Percentiles rank a stretch among this genome's conserved stretches.
Evolutionary conservation across 106 monocot genomes (phyloP).

Genomic region (Phalaenopsis equestris): DNA sequence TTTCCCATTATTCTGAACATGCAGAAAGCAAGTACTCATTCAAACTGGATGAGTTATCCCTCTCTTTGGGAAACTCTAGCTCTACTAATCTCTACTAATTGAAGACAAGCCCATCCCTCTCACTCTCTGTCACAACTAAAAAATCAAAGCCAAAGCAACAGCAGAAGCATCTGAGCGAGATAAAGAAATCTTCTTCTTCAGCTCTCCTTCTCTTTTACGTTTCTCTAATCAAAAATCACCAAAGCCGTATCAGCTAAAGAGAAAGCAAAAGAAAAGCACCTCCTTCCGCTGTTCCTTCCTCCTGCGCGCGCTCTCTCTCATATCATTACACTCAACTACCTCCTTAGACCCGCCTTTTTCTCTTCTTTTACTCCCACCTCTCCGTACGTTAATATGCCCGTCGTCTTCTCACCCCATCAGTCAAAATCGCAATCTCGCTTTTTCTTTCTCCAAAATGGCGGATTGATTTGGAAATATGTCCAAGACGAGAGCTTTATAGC

Average conservation of each 20-base stretch:
- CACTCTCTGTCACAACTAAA: background rate
- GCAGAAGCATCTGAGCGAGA: background rate
- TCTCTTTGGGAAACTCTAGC: too few relatives aligned
- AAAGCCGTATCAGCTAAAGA: background rate
- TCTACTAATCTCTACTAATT: too few relatives aligned
- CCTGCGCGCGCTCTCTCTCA: background rate
- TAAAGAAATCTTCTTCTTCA: background rate
- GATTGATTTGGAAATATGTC: background rate
- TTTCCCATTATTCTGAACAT: background rate
- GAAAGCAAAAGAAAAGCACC: background rate
- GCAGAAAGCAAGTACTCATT: background rate
- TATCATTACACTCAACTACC: background rate
- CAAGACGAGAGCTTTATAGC: conserved; percentile 2
- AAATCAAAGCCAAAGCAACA: background rate
- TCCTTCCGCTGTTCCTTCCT: background rate
- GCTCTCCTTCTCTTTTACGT: background rate
- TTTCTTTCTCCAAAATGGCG: background rate
- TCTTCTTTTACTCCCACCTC: background rate
- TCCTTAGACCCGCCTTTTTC: background rate
- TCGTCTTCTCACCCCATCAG: background rate
- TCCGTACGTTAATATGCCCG: conserved; percentile 2
- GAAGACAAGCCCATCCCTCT: background rate
- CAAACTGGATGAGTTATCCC: background rate
- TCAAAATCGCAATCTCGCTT: conserved; percentile 6
- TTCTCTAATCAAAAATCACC: background rate